Conservation (phyloP, 2,329 filamentous ascomycete genomes). For the Sclerotinia subarctica region DNA sequence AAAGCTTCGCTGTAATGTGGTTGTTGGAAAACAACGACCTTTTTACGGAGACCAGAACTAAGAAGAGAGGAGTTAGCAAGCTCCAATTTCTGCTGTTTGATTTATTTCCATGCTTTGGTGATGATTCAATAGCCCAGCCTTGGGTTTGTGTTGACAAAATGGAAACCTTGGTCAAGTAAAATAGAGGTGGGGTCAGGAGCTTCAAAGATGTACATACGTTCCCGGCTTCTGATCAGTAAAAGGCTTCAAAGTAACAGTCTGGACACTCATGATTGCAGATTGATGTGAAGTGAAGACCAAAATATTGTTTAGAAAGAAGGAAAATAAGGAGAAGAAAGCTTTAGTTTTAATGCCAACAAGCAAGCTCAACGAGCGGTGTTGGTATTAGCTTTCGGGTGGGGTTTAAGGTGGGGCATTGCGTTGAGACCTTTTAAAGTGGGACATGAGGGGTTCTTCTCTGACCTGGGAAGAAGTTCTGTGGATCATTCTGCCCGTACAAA, state of each 20-base stretch:
- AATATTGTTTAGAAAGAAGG: neutral
- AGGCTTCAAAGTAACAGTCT: constrained; percentile 77
- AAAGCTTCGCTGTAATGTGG: constrained; percentile 95
- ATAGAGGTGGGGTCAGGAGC: constrained; percentile 16
- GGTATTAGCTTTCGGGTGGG: neutral
- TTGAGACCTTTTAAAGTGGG: neutral
- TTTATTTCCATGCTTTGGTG: neutral
- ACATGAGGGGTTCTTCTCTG: too few species aligned
- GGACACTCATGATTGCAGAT: constrained; percentile 62
- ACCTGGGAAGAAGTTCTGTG: too few species aligned
- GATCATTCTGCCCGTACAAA: too few species aligned
- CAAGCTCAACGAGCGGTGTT: constrained; percentile 14
- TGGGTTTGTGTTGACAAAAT: neutral
- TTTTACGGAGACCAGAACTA: constrained; percentile 97
- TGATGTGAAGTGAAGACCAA: neutral
- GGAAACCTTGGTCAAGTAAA: neutral
- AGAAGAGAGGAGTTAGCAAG: constrained; percentile 25
- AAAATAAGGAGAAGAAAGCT: neutral
- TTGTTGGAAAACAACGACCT: constrained; percentile 96
- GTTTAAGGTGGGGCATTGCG: constrained; percentile 1
- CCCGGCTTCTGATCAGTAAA: constrained; percentile 98
- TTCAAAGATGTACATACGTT: constrained; percentile 68
- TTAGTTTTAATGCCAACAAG: constrained; percentile 12
- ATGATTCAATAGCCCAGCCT: neutral
- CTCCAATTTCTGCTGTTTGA: too few species aligned